These are phyloP conservation scores for Dendrocalamus latiflorus DNA, from an alignment of 202 grass and related monocot species.

Conservation along the genomic window DNA sequence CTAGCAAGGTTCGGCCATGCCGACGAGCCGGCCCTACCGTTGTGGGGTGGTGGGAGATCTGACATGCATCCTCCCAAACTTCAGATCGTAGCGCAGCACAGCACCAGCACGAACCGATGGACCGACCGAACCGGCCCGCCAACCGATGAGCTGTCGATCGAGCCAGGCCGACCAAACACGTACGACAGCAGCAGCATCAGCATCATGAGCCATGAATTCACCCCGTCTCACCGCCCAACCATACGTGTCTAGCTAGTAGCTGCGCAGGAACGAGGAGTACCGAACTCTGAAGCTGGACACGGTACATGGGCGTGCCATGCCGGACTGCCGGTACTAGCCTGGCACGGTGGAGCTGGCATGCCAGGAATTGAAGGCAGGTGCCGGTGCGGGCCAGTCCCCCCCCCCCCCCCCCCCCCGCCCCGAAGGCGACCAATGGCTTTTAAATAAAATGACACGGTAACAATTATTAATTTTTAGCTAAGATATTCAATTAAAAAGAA, in stretches of 20 bases:
- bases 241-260: background rate
- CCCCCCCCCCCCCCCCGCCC: no score
- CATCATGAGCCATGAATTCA: background rate
- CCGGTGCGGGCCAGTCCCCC: background rate
- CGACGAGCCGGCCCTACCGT: background rate
- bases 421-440: no score
- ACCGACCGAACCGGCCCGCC: no score
- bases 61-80: no score
- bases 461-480: no score
- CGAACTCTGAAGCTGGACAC: background rate
- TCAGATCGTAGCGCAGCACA: background rate
- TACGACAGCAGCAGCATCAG: background rate
- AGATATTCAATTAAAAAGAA: no score
- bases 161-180: background rate
- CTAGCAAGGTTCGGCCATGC: background rate
- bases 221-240: background rate
- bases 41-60: no score
- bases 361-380: no score
- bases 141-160: constrained; percentile 8
- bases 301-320: no score
- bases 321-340: no score
- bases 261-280: background rate
- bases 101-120: background rate
- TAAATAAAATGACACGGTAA: no score
- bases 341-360: background rate